Evolutionary conservation across 306 rosid species (phyloP).

Genomic region (Astragalus membranaceus): DNA sequence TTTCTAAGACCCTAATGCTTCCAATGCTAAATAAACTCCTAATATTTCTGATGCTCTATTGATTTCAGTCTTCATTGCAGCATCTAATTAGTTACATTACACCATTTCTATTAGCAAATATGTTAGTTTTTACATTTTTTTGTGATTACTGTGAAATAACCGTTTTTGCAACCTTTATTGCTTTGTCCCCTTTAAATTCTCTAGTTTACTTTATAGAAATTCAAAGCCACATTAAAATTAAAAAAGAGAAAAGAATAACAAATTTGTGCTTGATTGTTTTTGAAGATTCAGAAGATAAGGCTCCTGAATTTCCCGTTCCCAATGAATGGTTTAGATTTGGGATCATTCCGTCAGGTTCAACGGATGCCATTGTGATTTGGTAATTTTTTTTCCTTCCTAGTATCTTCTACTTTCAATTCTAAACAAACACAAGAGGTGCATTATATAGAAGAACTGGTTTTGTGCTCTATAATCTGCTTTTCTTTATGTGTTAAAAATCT

Average conservation of each 20-base stretch:
- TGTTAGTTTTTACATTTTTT: constrained; percentile 13
- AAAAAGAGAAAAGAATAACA: not conserved
- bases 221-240: not conserved
- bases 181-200: not conserved
- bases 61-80: not conserved
- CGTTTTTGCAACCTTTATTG: constrained; percentile 8
- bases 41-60: not conserved
- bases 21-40: not conserved
- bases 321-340: constrained; percentile 71
- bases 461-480: too few relatives aligned
- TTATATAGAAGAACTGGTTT: too few relatives aligned
- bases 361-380: constrained; percentile 96
- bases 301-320: constrained; percentile 47
- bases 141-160: not conserved
- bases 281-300: constrained; percentile 49
- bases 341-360: constrained; percentile 94
- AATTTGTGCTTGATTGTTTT: constrained; percentile 21
- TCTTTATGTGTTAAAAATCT: too few relatives aligned
- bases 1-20: not conserved
- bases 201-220: constrained; percentile 14
- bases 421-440: not conserved
- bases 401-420: constrained; percentile 8
- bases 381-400: constrained; percentile 22
- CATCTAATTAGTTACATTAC: not conserved
- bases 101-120: not conserved